Evolutionary conservation across 495 filamentous ascomycete genomes (phyloP).

Genomic region (Endocarpon pusillum): DNA sequence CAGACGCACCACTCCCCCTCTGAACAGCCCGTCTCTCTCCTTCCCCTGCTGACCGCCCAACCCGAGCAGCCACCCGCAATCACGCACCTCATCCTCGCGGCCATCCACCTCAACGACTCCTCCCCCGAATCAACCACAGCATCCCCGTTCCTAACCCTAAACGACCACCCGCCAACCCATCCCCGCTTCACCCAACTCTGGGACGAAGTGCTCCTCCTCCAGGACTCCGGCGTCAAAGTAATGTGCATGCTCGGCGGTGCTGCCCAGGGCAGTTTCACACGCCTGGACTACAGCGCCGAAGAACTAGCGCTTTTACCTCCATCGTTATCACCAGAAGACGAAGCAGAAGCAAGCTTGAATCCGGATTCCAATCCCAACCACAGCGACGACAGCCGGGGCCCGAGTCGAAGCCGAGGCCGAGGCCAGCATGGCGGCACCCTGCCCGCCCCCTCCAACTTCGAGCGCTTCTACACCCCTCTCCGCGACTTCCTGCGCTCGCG

Average conservation of each 20-base stretch:
- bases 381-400: no score
- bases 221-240: constrained; percentile 48
- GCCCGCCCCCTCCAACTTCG: no score
- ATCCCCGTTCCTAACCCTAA: constrained; percentile 64
- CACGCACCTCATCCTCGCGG: constrained; percentile 64
- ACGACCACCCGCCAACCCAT: constrained; percentile 49
- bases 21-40: constrained; percentile 24
- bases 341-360: no score
- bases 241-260: constrained; percentile 76
- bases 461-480: constrained; percentile 48
- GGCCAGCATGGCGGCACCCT: no score
- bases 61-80: no score
- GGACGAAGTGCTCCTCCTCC: constrained; percentile 49
- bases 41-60: background rate
- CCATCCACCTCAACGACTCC: constrained; percentile 58
- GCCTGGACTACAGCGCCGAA: constrained; percentile 38
- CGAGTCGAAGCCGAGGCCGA: no score
- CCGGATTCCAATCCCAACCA: constrained; percentile 4
- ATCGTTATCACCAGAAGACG: no score
- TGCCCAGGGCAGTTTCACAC: constrained; percentile 48
- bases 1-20: no score
- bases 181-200: constrained; percentile 43
- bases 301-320: no score
- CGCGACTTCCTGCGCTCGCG: constrained; percentile 37
- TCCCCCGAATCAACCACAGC: no score